Evolutionary conservation across 2,329 filamentous ascomycete genomes (phyloP).

Genomic region (Apiospora koreana): DNA sequence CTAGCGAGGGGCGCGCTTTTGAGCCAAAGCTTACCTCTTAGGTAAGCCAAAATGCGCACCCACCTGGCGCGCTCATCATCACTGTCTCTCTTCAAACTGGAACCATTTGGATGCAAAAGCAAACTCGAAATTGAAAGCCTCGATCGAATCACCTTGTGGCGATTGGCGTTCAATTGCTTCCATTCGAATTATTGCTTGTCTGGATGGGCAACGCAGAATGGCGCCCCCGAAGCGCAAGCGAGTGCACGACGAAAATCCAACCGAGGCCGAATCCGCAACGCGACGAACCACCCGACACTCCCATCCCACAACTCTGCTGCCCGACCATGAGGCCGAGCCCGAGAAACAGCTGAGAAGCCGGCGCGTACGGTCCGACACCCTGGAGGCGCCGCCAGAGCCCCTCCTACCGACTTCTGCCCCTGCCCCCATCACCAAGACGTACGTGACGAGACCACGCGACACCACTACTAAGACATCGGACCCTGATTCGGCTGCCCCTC

Average conservation of each 20-base stretch:
- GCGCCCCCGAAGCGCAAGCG: constrained; percentile 33
- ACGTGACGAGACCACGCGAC: constrained; percentile 14
- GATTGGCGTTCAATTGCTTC: background rate
- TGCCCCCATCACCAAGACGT: constrained; percentile 20
- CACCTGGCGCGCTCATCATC: background rate
- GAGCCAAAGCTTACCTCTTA: background rate
- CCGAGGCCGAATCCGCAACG: constrained; percentile 18
- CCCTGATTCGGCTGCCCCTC: background rate
- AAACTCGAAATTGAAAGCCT: background rate
- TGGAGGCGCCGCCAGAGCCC: constrained; percentile 22
- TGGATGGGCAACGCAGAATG: constrained; percentile 21
- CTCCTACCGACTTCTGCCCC: constrained; percentile 6
- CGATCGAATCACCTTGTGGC: background rate
- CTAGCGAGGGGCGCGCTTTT: background rate
- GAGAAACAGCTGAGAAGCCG: constrained; percentile 29
- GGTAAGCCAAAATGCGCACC: background rate
- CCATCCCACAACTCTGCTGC: constrained; percentile 13
- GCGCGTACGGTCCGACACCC: constrained; percentile 23
- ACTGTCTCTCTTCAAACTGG: background rate
- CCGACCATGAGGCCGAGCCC: constrained; percentile 5
- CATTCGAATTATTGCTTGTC: no score
- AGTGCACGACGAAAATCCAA: constrained; percentile 22
- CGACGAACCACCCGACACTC: constrained; percentile 32
- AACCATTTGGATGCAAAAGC: background rate
- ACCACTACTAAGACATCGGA: constrained; percentile 1